phyloP scores from a whole-genome alignment of 2,329 filamentous ascomycete species.

The Arthrobotrys pseudoclavata region DNA sequence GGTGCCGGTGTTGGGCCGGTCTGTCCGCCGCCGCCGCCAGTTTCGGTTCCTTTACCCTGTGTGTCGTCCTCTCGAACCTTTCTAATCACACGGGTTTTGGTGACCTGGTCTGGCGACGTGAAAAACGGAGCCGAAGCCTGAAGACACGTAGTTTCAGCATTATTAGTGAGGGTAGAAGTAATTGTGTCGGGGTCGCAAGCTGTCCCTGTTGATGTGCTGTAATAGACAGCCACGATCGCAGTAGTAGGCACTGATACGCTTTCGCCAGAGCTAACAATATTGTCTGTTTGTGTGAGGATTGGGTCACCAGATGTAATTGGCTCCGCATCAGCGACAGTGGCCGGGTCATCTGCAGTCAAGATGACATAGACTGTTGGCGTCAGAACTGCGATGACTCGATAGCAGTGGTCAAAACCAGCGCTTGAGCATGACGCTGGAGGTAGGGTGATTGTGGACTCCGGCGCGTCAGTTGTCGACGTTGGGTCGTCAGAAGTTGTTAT shows the following conservation, averaged over 20 bases:
- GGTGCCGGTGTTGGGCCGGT: conserved; percentile 4
- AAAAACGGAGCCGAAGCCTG: conserved; percentile 4
- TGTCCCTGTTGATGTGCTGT: conserved; percentile 30
- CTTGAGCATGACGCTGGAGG: conserved; percentile 37
- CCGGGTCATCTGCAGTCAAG: conserved; percentile 32
- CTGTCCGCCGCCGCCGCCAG: neutral
- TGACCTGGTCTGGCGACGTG: conserved; percentile 24
- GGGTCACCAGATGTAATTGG: conserved; percentile 55
- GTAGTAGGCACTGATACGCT: conserved; percentile 19
- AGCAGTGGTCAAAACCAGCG: conserved; percentile 32
- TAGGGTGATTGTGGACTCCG: conserved; percentile 20
- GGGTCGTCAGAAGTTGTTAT: neutral
- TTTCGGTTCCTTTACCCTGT: conserved; percentile 43
- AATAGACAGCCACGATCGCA: conserved; percentile 18
- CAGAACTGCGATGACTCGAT: conserved; percentile 23
- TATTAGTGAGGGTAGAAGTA: conserved; percentile 33
- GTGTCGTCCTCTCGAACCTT: conserved; percentile 52
- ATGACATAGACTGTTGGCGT: conserved; percentile 53
- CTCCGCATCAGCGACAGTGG: conserved; percentile 19
- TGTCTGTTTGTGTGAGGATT: conserved; percentile 41
- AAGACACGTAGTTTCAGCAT: conserved; percentile 19
- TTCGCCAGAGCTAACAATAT: conserved; percentile 40
- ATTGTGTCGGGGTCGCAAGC: conserved; percentile 29
- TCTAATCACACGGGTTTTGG: conserved; percentile 49
- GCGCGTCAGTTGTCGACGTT: conserved; percentile 25